Percentiles rank a stretch among this genome's conserved stretches.
These are phyloP conservation scores for Delitschia confertaspora DNA, from an alignment of 495 filamentous ascomycete genomes.

Conservation along the genomic window DNA sequence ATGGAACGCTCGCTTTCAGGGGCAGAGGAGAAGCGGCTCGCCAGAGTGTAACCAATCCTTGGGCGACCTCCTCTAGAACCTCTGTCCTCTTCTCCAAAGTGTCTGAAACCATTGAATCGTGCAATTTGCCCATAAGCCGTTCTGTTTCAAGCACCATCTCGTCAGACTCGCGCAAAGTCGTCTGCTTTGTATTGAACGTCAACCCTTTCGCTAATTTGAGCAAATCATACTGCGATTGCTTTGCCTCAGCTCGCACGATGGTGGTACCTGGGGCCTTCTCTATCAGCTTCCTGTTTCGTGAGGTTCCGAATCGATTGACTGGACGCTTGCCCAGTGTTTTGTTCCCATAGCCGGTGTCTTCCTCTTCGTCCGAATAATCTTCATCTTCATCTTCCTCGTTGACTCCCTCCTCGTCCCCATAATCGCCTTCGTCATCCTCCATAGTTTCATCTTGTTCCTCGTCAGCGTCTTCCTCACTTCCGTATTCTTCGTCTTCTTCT, in stretches of 20 bases:
- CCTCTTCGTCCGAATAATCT: conserved; percentile 37
- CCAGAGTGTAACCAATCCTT: conserved; percentile 53
- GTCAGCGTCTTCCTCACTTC: conserved; percentile 23
- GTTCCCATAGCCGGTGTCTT: conserved; percentile 11
- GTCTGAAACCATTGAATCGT: conserved; percentile 6
- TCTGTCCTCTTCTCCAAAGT: conserved; percentile 4
- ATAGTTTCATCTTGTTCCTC: conserved; percentile 18
- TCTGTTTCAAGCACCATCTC: conserved; percentile 21
- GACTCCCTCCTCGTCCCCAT: conserved; percentile 32
- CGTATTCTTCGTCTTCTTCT: conserved; percentile 26
- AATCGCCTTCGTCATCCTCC: conserved; percentile 31
- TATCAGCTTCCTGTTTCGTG: not conserved
- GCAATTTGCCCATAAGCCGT: conserved; percentile 30
- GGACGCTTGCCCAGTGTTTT: not conserved
- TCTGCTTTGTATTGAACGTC: not conserved
- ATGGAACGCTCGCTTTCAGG: conserved; percentile 45
- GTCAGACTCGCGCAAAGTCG: conserved; percentile 12
- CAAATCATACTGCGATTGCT: conserved; percentile 21
- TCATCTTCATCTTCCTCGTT: conserved; percentile 29
- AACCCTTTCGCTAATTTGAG: conserved; percentile 19
- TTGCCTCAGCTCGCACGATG: conserved; percentile 4
- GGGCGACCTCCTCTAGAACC: conserved; percentile 38
- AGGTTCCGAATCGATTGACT: no score
- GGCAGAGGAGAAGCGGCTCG: conserved; percentile 37
- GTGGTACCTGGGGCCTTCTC: not conserved